Percentiles rank a stretch among this genome's conserved stretches.
phyloP scores from a whole-genome alignment of 495 filamentous ascomycete genomes.

The Ramalina peruviana region DNA sequence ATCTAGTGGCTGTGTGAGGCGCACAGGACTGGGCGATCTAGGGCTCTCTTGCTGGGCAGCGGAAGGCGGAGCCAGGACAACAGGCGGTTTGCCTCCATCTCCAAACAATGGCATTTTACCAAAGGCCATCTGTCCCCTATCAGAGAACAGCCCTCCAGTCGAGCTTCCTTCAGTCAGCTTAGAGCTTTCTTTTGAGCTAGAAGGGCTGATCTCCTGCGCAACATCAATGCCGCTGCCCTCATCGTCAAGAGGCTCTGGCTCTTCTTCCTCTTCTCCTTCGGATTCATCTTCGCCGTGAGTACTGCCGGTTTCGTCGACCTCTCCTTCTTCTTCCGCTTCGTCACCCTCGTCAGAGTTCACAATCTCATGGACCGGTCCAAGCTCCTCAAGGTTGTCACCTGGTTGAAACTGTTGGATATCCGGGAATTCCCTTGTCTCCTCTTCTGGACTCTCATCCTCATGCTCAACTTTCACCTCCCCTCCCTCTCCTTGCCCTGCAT shows the following conservation, averaged over 20 bases:
- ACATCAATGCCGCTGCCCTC: conserved; percentile 53
- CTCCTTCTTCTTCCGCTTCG: conserved; percentile 20
- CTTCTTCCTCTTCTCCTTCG: conserved; percentile 24
- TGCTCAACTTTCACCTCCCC: conserved; percentile 19
- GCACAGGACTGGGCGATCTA: conserved; percentile 68
- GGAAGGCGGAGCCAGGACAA: conserved; percentile 44
- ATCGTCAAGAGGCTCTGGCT: conserved; percentile 31
- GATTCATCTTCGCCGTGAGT: too few species aligned
- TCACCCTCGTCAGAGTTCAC: conserved; percentile 14
- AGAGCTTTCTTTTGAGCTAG: conserved; percentile 34
- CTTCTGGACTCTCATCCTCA: conserved; percentile 3
- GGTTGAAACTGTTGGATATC: not conserved
- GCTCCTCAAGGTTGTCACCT: too few species aligned
- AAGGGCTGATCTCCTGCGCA: conserved; percentile 50
- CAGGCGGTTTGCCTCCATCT: conserved; percentile 37
- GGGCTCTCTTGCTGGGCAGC: conserved; percentile 40
- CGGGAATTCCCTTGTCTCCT: not conserved
- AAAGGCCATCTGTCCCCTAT: conserved; percentile 19
- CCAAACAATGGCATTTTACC: conserved; percentile 42
- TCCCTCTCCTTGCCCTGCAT: conserved; percentile 16
- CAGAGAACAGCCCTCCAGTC: conserved; percentile 40
- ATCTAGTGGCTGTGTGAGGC: conserved; percentile 33
- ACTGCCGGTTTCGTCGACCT: conserved; percentile 26
- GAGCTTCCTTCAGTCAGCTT: conserved; percentile 53
- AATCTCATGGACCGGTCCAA: too few species aligned